Evolutionary conservation across 768 basidiomycete genomes (phyloP), one percentile per base, ranked within the genome.

Genomic region (Tylopilus sp.): DNA sequence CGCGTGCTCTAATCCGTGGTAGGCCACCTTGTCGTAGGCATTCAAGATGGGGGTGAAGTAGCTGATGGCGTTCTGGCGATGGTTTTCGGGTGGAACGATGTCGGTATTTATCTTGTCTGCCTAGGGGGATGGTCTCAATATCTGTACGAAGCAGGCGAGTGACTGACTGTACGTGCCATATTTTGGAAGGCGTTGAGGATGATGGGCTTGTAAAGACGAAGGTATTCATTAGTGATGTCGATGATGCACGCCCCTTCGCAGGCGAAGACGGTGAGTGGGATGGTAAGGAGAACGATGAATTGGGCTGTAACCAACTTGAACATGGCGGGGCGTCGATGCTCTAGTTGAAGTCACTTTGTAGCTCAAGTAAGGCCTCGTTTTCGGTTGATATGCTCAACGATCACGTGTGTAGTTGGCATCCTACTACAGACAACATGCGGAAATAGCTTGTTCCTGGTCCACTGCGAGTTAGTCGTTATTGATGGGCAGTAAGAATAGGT

Each of bases 231-330:
- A 15, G 85, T 86, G 56, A 82, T 78, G n/a, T 69, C 75, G 17
- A 69, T 66, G 50, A 83, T 85, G 62, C 88, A 89, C 26, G 81
- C 79, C 21, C 81, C 83, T 73, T 90, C 88, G 64, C 88, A 91
- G 25, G 82, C 81, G 33, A 62, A 59, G 51, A 79, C 75, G 38
- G 71, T 61, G 59, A 68, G 61, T 40, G 75, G 72, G 58, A 67
- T 57, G 18, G 62, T 33, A 47, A 71, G 44, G 26, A 71, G 36
- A 26, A 66, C 40, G 42, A 65, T 7, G 47, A 68, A 36, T 48
- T 60, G 55, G 47, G 56, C 39, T 40, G 39, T 53, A 20, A 40
- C 55, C 20, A 67, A 38, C 65, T 69, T 69, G 52, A 67, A 38
- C 65, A 66, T 69, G 52, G 30, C 20, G 28, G 42, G 48, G 48